Evolutionary conservation across 2,329 filamentous ascomycete species (phyloP).

Genomic region (Diaporthe amygdali): DNA sequence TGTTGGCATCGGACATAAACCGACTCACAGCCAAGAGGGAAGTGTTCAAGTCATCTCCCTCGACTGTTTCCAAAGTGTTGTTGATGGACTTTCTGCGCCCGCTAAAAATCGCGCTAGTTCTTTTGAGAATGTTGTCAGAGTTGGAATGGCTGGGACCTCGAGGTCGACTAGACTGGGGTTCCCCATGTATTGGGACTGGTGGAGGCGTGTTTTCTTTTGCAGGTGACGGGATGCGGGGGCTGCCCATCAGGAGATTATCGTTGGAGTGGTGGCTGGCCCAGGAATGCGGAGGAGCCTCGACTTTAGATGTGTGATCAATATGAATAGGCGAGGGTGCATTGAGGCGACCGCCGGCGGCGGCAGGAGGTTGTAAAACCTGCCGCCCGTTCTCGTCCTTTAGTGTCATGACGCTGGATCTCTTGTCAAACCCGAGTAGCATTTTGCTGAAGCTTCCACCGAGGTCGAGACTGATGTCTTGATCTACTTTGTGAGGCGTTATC

Average conservation of each 20-base stretch:
- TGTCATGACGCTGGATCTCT: slow-evolving; percentile 57
- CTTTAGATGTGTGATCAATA: slow-evolving; percentile 48
- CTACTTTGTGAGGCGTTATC: slow-evolving; percentile 55
- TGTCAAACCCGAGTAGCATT: slow-evolving; percentile 62
- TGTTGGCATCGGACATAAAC: slow-evolving; percentile 42
- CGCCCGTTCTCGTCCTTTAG: slow-evolving; percentile 46
- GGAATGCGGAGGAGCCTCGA: slow-evolving; percentile 55
- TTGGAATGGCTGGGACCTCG: slow-evolving; percentile 24
- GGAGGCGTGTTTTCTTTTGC: slow-evolving; percentile 40
- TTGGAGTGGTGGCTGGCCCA: slow-evolving; percentile 58
- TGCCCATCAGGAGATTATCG: slow-evolving; percentile 51
- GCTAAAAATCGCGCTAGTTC: slow-evolving; percentile 35
- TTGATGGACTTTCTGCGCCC: slow-evolving; percentile 33
- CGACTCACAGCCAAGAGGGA: slow-evolving; percentile 54
- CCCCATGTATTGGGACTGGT: slow-evolving; percentile 45
- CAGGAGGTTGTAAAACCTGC: slow-evolving; percentile 42
- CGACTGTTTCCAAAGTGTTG: slow-evolving; percentile 30
- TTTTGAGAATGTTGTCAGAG: slow-evolving; percentile 39
- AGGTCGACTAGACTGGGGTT: not conserved
- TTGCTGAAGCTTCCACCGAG: slow-evolving; percentile 63
- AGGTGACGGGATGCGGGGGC: slow-evolving; percentile 40
- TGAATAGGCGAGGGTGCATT: slow-evolving; percentile 53
- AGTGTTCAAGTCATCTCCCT: slow-evolving; percentile 57
- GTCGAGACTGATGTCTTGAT: slow-evolving; percentile 53
- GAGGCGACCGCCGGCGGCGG: slow-evolving; percentile 51